A percentile compares a stretch with the other conserved stretches of the same genome.
Evolutionary conservation across 768 basidiomycete species (phyloP).

Genomic region (Pleurotus giganteus): DNA sequence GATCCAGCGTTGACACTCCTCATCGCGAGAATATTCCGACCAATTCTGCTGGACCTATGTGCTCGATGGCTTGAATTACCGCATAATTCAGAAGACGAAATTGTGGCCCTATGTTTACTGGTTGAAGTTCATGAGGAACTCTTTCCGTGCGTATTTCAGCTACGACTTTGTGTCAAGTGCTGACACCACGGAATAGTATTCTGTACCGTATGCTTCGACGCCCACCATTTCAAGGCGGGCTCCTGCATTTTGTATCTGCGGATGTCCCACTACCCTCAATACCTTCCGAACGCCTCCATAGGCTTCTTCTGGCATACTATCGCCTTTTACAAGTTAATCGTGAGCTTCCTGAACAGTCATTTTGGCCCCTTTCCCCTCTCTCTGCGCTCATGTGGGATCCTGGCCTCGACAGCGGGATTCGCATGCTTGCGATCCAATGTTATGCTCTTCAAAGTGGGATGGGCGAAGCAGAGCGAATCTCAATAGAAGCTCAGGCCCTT

Average conservation of each 20-base stretch:
- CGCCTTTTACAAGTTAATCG: conserved; percentile 77
- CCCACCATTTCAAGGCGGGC: conserved; percentile 47
- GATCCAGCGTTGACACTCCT: conserved; percentile 59
- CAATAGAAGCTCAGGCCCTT: conserved; percentile 58
- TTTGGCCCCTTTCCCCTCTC: conserved; percentile 64
- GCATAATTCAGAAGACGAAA: conserved; percentile 45
- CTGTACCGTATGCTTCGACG: conserved; percentile 49
- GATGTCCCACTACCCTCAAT: conserved; percentile 27
- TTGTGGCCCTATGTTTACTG: conserved; percentile 60
- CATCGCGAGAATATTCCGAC: conserved; percentile 69
- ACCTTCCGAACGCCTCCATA: conserved; percentile 55
- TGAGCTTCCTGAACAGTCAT: conserved; percentile 55
- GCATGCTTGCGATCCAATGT: conserved; percentile 72
- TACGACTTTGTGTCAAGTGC: conserved; percentile 11
- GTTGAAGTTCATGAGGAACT: conserved; percentile 70
- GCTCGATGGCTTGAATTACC: conserved; percentile 74
- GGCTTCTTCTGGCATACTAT: conserved; percentile 75
- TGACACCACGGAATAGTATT: conserved; percentile 41
- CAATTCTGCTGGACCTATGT: conserved; percentile 76
- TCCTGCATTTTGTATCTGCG: conserved; percentile 45
- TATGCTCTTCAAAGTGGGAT: conserved; percentile 76
- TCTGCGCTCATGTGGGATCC: conserved; percentile 41
- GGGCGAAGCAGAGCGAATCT: conserved; percentile 72
- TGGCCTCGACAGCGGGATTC: conserved; percentile 56
- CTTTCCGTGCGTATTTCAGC: conserved; percentile 53